Conservation (phyloP, 2,329 filamentous ascomycete species). For the Aspergillus japonicus region DNA sequence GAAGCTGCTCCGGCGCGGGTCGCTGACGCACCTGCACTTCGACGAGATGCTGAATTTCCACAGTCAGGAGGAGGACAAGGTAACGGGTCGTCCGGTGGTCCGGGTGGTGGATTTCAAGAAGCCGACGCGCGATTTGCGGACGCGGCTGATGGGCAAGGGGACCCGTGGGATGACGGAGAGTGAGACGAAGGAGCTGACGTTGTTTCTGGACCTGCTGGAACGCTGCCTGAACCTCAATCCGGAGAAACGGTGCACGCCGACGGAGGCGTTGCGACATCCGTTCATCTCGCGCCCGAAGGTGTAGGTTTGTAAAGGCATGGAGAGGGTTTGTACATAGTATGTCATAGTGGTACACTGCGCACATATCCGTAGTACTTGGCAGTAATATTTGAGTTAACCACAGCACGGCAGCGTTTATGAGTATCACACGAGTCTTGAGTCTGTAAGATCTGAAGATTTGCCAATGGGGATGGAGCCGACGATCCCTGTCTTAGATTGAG, state of each 20-base stretch:
- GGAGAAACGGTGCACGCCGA: slow-evolving; percentile 83
- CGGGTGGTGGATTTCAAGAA: slow-evolving; percentile 55
- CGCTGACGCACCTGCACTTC: slow-evolving; percentile 75
- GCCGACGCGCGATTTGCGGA: slow-evolving; percentile 77
- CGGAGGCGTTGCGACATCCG: slow-evolving; percentile 82
- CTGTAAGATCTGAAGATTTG: no score
- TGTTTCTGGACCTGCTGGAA: slow-evolving; percentile 85
- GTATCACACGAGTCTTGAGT: no score
- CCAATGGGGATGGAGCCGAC: no score
- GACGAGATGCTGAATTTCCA: slow-evolving; percentile 80
- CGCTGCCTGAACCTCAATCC: slow-evolving; percentile 86
- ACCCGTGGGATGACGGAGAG: slow-evolving; percentile 70
- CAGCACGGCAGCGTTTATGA: no score
- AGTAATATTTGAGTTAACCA: neutral
- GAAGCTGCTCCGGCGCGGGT: slow-evolving; percentile 81
- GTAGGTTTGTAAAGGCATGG: slow-evolving; percentile 2
- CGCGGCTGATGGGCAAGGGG: slow-evolving; percentile 69
- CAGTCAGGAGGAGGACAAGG: slow-evolving; percentile 81
- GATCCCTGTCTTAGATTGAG: no score
- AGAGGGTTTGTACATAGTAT: slow-evolving; percentile 10
- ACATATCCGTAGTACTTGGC: neutral
- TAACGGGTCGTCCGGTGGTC: slow-evolving; percentile 72
- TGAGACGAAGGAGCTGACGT: slow-evolving; percentile 73
- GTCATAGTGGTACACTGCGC: slow-evolving; percentile 9
- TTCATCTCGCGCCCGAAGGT: slow-evolving; percentile 64